Percentiles rank a stretch among this genome's conserved stretches.
Evolutionary conservation across 768 basidiomycete species (phyloP).

Genomic region (Boletus subparvulus): DNA sequence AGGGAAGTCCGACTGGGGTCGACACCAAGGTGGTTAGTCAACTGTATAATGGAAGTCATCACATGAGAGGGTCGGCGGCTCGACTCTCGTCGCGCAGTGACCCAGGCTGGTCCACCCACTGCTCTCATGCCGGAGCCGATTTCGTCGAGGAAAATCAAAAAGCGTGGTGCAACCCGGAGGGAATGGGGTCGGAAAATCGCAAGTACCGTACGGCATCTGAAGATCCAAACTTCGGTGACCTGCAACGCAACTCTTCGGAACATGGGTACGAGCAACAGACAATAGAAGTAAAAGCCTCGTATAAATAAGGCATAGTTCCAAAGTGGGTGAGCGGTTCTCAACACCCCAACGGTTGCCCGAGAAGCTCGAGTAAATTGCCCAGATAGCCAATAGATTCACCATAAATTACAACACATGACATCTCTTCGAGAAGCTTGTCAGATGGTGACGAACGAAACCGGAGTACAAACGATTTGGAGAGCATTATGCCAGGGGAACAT

Average conservation of each 20-base stretch:
- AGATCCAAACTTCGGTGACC: neutral
- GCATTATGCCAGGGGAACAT: slow-evolving; percentile 44
- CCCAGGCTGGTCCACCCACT: no score
- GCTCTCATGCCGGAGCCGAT: no score
- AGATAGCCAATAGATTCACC: neutral
- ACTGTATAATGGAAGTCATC: no score
- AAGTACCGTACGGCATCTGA: no score
- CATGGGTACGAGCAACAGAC: neutral
- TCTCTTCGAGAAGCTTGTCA: neutral
- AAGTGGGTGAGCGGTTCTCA: neutral
- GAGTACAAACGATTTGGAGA: neutral
- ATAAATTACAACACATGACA: neutral
- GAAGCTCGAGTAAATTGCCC: neutral
- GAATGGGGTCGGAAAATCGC: no score
- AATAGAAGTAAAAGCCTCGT: neutral
- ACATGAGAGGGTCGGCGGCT: no score
- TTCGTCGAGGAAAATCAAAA: no score
- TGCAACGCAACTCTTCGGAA: neutral
- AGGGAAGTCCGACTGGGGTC: neutral
- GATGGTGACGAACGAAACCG: neutral
- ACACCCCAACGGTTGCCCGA: neutral
- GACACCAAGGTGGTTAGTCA: no score
- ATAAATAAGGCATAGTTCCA: neutral
- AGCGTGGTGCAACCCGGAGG: no score
- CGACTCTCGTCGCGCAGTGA: no score